A percentile compares a stretch with the other conserved stretches of the same genome.
These are phyloP conservation scores for Tetrahymena malaccensis DNA, from an alignment of 73 alveolate species.

Conservation along the genomic window DNA sequence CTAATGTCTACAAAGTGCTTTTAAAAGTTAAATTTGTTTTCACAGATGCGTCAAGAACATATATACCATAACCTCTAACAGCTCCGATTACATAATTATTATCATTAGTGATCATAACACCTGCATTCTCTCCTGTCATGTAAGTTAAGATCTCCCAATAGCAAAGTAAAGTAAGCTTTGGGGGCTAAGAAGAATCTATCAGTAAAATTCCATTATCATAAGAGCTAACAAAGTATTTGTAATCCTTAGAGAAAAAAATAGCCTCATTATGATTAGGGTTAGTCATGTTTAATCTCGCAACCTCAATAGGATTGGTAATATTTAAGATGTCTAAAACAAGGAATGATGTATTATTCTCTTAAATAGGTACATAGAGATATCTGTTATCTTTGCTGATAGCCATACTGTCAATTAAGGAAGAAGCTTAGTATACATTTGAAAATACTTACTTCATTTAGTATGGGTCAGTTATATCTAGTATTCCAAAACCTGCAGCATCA, in stretches of 20 bases:
- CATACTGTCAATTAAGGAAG: not conserved
- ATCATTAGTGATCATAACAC: not conserved
- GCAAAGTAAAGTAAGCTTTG: not conserved
- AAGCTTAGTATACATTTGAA: not conserved
- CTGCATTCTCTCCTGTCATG: not conserved
- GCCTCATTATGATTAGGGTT: not conserved
- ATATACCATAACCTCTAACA: not conserved
- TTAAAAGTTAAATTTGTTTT: not conserved
- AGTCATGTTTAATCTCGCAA: not conserved
- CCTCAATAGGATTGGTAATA: not conserved
- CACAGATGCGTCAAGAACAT: not conserved
- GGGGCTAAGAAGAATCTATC: not conserved
- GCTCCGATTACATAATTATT: not conserved
- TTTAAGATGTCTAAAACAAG: not conserved
- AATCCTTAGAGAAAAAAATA: not conserved
- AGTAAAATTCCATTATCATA: not conserved
- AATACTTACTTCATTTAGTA: not conserved
- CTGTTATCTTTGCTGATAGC: not conserved
- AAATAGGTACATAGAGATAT: not conserved
- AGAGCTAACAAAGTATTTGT: not conserved
- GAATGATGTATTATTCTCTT: not conserved
- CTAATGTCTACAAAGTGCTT: not conserved
- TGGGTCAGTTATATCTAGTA: not conserved
- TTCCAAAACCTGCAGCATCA: not conserved
- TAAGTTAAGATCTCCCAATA: not conserved